These are phyloP conservation scores for Prototheca wickerhamii DNA, from an alignment of 163 green algal genomes.

Conservation along the genomic window DNA sequence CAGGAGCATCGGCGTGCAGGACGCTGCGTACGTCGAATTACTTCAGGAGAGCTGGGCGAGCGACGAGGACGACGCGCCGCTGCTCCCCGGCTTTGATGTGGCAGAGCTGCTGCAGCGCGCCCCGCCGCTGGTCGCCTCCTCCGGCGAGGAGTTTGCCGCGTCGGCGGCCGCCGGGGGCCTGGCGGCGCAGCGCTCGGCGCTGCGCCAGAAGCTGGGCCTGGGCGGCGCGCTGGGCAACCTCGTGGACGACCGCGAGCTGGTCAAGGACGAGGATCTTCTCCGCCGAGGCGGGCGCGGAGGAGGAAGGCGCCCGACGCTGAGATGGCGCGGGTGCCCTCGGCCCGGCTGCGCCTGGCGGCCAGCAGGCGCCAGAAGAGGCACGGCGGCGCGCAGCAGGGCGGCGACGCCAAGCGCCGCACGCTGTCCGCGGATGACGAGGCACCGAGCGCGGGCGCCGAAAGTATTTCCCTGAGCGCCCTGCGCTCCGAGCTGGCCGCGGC, in stretches of 20 bases:
- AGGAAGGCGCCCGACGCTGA: conserved; percentile 39
- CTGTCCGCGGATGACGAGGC: no score
- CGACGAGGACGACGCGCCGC: no score
- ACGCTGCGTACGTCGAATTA: no score
- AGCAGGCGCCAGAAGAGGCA: neutral
- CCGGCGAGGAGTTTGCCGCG: conserved; percentile 66
- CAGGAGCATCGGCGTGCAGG: neutral
- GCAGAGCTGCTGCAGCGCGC: conserved; percentile 48
- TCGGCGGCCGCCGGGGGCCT: conserved; percentile 25
- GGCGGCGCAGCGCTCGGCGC: conserved; percentile 44
- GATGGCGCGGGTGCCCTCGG: conserved; percentile 54
- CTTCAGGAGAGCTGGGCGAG: no score
- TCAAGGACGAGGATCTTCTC: conserved; percentile 64
- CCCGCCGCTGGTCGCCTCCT: conserved; percentile 58
- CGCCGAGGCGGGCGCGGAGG: conserved; percentile 14
- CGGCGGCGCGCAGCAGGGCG: no score
- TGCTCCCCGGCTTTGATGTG: conserved; percentile 28
- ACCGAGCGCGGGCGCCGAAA: no score
- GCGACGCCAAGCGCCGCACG: neutral
- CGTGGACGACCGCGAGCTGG: conserved; percentile 55
- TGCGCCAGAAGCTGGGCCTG: conserved; percentile 53
- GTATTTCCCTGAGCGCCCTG: neutral
- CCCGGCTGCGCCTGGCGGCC: conserved; percentile 8
- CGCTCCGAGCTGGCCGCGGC: neutral
- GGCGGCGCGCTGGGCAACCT: conserved; percentile 30